phyloP scores from a whole-genome alignment of 2,329 filamentous ascomycete species.

The Diaporthe vexans region DNA sequence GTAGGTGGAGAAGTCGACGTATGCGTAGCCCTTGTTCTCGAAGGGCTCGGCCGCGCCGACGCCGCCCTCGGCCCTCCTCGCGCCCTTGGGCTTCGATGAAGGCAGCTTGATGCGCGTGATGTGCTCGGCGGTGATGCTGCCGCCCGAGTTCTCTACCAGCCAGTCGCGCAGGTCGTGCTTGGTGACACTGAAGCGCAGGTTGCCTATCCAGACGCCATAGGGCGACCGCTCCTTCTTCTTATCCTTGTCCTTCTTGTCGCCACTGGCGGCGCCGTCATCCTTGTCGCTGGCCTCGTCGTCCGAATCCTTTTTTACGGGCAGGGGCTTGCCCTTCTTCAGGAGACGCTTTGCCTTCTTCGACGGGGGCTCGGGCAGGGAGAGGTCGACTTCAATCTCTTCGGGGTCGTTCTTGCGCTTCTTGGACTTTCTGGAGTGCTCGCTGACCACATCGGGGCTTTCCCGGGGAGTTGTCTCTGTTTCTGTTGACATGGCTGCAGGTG shows the following conservation, averaged over 20 bases:
- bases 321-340: conserved; percentile 84
- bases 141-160: conserved; percentile 79
- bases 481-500: conserved; percentile 21
- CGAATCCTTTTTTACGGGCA: conserved; percentile 61
- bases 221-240: conserved; percentile 75
- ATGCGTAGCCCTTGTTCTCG: conserved; percentile 94
- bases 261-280: conserved; percentile 50
- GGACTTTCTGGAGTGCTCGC: conserved; percentile 45
- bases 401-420: conserved; percentile 81
- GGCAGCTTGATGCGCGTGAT: conserved; percentile 92
- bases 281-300: conserved; percentile 57
- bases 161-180: conserved; percentile 82
- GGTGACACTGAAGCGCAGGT: conserved; percentile 87
- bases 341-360: conserved; percentile 94
- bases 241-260: conserved; percentile 54
- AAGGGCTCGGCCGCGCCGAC: conserved; percentile 45
- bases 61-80: conserved; percentile 44
- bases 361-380: conserved; percentile 89
- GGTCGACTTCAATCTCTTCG: conserved; percentile 89
- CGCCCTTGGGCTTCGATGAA: conserved; percentile 59
- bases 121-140: conserved; percentile 73
- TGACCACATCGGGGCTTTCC: conserved; percentile 41
- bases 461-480: conserved; percentile 30
- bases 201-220: conserved; percentile 95
- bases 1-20: conserved; percentile 87